Percentiles rank a stretch among this genome's conserved stretches.
Conservation (phyloP, 2,329 filamentous ascomycete genomes). For the Epichloe sibirici region DNA sequence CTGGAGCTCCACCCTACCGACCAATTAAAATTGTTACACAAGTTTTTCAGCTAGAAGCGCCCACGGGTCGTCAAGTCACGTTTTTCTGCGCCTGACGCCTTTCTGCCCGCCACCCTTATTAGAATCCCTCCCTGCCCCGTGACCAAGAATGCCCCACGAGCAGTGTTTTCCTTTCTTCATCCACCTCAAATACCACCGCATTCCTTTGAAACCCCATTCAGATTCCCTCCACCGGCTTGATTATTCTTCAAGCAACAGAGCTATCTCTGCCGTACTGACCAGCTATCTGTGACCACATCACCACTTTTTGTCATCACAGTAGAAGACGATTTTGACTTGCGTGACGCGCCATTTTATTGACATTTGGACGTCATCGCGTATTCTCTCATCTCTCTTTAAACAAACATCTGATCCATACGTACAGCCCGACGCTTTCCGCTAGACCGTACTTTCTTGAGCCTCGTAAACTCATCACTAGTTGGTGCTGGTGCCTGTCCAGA, state of each 20-base stretch:
- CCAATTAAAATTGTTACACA: neutral
- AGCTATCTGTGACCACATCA: constrained; percentile 9
- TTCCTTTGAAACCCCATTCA: neutral
- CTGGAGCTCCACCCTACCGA: too few species aligned
- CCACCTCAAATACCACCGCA: neutral
- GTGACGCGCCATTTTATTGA: constrained; percentile 6
- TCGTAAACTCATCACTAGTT: constrained; percentile 5
- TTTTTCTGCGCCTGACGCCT: constrained; percentile 2
- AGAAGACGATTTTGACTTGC: constrained; percentile 9
- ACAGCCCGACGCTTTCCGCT: constrained; percentile 3
- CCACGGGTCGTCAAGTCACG: constrained; percentile 3
- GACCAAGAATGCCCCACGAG: neutral
- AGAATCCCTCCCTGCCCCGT: neutral
- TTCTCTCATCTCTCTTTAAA: constrained; percentile 2
- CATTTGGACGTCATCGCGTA: constrained; percentile 8
- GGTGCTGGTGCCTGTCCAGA: neutral
- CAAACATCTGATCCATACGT: constrained; percentile 2
- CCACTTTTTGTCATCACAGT: constrained; percentile 10
- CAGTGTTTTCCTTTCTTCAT: neutral
- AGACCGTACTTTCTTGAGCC: constrained; percentile 4
- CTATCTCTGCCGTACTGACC: neutral
- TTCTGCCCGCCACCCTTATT: constrained; percentile 2
- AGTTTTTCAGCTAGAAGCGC: neutral
- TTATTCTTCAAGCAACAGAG: constrained; percentile 1
- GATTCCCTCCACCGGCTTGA: neutral